Base-by-base conservation (phyloP, 345 rosid genomes). In the Bruguiera parviflora region DNA sequence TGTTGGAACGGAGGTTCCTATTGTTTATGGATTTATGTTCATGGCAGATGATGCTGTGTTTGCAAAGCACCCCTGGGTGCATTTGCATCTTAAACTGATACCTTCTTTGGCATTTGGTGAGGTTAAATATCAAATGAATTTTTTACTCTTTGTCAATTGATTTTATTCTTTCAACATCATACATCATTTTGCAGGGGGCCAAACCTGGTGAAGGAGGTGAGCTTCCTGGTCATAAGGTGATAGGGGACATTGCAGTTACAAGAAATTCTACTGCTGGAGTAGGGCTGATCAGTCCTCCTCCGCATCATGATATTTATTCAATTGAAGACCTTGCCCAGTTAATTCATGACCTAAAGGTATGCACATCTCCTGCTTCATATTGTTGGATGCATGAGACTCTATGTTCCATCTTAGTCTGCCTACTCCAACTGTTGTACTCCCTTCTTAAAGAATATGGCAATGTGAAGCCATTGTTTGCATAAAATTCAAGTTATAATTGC, bases 161-260 rank as follows among this genome's bases (percentile, higher is more conserved):
- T 69, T 49, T 53, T 51, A 18, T 78, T 68, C 82, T 71, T 56
- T 77, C 65, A 65, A 9, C 39, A 39, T 6, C 72, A 29, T 73
- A 52, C 65, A 33, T 71, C 68, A 60, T 58, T 70, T 73, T 64
- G 53, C 81, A 96, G 99, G 99, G 99, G 52, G 99, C 99, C 59
- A 96, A 96, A 82, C 99, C 99, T 61, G 99, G 99, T 70, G 99
- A 96, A 88, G 99, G 99, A 66, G 99, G 99, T 58, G 98, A 96
- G 77, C 98, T 96, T 75, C 99, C 99, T 47, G 99, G 99, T 67
- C 97, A 96, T 80, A 96, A 96, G 83, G 99, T 96, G 61, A 89
- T 90, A 35, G 98, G 97, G 69, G 98, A 92, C 77, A 96, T 96
- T 66, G 99, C 99, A 62, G 83, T 89, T 57, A 92, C 98, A 24